Conservation (phyloP, 164 flowering plant species). For the Warburgia ugandensis region DNA sequence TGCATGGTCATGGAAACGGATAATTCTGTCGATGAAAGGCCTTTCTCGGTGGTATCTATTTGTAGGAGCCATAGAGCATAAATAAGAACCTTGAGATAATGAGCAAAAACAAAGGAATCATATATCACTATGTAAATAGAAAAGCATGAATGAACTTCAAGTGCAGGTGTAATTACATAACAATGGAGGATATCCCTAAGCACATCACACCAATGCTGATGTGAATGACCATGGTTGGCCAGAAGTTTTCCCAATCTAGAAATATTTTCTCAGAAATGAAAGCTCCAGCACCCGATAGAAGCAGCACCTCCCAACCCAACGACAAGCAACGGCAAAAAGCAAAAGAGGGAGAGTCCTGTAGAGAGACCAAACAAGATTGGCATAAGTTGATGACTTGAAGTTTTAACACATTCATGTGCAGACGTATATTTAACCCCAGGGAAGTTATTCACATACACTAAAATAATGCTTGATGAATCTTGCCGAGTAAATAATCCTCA, state of each 20-base stretch:
- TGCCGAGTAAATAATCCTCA: conserved; percentile 74
- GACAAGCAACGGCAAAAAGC: conserved; percentile 67
- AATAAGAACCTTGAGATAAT: too few relatives aligned
- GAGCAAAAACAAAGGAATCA: too few relatives aligned
- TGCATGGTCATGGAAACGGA: conserved; percentile 53
- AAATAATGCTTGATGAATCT: conserved; percentile 73
- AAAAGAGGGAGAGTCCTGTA: conserved; percentile 62
- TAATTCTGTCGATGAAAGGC: conserved; percentile 52
- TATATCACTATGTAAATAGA: conserved; percentile 1
- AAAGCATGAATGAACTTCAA: not conserved
- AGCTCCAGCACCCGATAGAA: conserved; percentile 54
- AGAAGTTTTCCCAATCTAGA: conserved; percentile 61
- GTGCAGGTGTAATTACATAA: conserved; percentile 47
- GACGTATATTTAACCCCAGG: not conserved
- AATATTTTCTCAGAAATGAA: conserved; percentile 55
- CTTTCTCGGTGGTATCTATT: conserved; percentile 58
- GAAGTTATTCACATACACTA: conserved; percentile 35
- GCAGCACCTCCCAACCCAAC: conserved; percentile 53
- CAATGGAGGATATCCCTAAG: conserved; percentile 48
- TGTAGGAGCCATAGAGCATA: not conserved
- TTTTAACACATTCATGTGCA: too few relatives aligned
- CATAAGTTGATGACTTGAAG: too few relatives aligned
- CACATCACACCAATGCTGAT: conserved; percentile 54
- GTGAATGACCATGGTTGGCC: conserved; percentile 63
- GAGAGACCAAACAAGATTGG: conserved; percentile 10